Evolutionary conservation across 345 rosid species (phyloP).

Genomic region (Lepidium africanum): DNA sequence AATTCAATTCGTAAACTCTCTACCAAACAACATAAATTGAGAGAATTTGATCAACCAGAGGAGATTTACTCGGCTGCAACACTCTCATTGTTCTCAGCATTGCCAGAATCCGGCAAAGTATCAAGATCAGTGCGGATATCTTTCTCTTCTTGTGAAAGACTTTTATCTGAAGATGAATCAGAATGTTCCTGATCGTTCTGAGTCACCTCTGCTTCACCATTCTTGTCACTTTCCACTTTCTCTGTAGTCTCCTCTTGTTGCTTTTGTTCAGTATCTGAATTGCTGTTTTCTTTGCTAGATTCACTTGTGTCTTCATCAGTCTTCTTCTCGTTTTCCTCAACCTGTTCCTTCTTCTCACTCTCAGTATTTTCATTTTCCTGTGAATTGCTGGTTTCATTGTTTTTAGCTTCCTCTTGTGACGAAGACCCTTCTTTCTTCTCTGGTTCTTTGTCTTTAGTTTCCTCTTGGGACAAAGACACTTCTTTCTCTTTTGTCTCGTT

Average conservation of each 20-base stretch:
- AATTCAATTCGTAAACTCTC: constrained; percentile 9
- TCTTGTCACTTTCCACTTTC: constrained; percentile 27
- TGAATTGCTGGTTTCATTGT: too few species aligned
- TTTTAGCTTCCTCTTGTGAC: too few species aligned
- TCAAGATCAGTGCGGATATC: constrained; percentile 50
- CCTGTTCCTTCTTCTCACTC: constrained; percentile 30
- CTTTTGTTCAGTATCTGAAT: constrained; percentile 1
- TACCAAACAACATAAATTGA: constrained; percentile 13
- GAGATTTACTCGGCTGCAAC: constrained; percentile 42
- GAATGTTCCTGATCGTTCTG: constrained; percentile 29
- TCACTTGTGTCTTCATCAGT: constrained; percentile 14
- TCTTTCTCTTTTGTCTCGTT: neutral
- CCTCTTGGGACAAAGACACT: neutral
- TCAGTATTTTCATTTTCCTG: constrained; percentile 22
- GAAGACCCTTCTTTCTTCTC: too few species aligned
- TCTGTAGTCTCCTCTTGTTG: constrained; percentile 17
- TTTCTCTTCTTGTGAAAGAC: constrained; percentile 41
- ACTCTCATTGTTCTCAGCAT: constrained; percentile 30
- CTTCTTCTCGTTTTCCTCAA: constrained; percentile 25
- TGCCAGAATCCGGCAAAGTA: constrained; percentile 51
- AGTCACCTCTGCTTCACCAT: constrained; percentile 27
- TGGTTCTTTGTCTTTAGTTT: neutral
- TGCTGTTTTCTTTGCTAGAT: neutral
- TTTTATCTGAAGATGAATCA: constrained; percentile 26
- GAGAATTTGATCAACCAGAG: neutral